Base-by-base conservation (phyloP, 495 filamentous ascomycete species). In the Penicillium coffeae region DNA sequence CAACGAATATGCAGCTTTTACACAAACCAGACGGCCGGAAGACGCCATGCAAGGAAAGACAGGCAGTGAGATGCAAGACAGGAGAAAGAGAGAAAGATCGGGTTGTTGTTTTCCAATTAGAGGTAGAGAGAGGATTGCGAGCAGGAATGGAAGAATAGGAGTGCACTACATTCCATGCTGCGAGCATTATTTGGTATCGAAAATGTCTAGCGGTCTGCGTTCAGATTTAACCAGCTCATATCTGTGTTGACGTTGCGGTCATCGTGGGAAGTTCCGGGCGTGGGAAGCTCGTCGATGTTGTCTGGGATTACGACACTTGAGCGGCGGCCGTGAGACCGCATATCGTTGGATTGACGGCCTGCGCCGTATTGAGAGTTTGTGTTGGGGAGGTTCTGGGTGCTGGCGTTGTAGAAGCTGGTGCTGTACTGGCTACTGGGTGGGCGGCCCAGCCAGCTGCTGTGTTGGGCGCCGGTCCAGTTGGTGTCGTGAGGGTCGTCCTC, bases 141-240 rank as follows among this genome's bases (percentile, higher is more conserved):
- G 33, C 15, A 25, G 21, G 15, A 15, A 14, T 30, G 13, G 21
- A 21, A 20, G 4, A 3, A 20, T 19, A 12, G 16, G 27, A 20
- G n/a, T n/a, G n/a, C n/a, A n/a, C n/a, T n/a, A n/a, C n/a, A n/a
- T n/a, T n/a, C n/a, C n/a, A n/a, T n/a, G n/a, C n/a, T n/a, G n/a
- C n/a, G n/a, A n/a, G n/a, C n/a, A n/a, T n/a, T n/a, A n/a, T n/a
- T n/a, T n/a, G n/a, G n/a, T n/a, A n/a, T n/a, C n/a, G n/a, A n/a
- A n/a, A n/a, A n/a, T 45, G 39, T 18, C 64, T 48, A 73, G 47
- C 59, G 61, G 13, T 66, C 64, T 21, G 60, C 62, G 19, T 72
- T 44, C 7, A 90, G 65, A 60, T 89, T 89, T 33, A 90, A 66
- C 86, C 86, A 90, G 67, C 85, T 88, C 81, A 90, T 86, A 63